These are phyloP conservation scores for Orbilia brochopaga DNA, from an alignment of 2,329 filamentous ascomycete species.

Conservation along the genomic window DNA sequence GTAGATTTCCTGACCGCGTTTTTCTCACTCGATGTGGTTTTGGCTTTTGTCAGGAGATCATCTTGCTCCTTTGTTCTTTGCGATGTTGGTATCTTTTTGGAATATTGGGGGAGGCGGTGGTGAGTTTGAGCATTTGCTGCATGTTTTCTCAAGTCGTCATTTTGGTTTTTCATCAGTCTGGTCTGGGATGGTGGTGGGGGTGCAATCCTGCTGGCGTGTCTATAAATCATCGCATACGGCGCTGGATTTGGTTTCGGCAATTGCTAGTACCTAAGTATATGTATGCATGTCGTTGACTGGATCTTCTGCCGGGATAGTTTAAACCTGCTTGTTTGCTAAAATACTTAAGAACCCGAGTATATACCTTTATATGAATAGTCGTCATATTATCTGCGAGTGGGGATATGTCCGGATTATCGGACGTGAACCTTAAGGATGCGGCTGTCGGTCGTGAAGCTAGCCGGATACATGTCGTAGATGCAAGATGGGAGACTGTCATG, in stretches of 20 bases:
- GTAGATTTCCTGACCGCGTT: conserved; percentile 28
- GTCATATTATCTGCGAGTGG: too few relatives aligned
- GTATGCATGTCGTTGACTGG: not conserved
- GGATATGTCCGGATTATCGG: too few relatives aligned
- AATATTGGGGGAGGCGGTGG: not conserved
- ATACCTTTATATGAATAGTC: too few relatives aligned
- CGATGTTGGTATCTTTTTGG: not conserved
- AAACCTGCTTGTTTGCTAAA: too few relatives aligned
- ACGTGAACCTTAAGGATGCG: too few relatives aligned
- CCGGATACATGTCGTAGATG: too few relatives aligned
- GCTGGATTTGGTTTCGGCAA: conserved; percentile 30
- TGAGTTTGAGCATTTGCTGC: not conserved
- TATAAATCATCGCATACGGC: conserved; percentile 43
- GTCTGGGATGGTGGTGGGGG: not conserved
- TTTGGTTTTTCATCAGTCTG: not conserved
- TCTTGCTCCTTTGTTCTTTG: not conserved
- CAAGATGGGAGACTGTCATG: too few relatives aligned
- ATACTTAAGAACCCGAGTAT: too few relatives aligned
- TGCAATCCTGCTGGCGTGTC: conserved; percentile 10
- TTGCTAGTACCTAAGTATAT: conserved; percentile 15
- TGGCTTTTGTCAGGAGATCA: not conserved
- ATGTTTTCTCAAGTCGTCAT: not conserved
- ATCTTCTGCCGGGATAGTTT: not conserved
- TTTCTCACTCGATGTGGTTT: not conserved
- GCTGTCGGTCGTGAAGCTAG: too few relatives aligned